These are phyloP conservation scores for Sclerotiophoma versabilis DNA, from an alignment of 2,329 filamentous ascomycete genomes.

Conservation along the genomic window DNA sequence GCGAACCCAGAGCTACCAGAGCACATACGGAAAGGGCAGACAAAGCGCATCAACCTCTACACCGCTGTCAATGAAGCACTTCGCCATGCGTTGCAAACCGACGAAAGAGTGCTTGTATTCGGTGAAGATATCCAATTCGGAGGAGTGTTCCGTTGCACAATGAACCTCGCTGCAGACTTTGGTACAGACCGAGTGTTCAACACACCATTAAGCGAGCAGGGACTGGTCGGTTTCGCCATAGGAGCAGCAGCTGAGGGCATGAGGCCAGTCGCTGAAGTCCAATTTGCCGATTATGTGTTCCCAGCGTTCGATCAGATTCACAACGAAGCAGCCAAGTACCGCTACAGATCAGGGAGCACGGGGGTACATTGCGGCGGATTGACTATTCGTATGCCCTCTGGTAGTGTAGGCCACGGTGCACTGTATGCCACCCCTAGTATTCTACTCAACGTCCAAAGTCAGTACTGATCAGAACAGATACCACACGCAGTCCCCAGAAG, in stretches of 20 bases:
- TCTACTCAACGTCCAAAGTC: neutral
- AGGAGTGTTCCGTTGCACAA: slow-evolving; percentile 93
- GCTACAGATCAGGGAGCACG: slow-evolving; percentile 73
- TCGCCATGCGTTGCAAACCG: slow-evolving; percentile 78
- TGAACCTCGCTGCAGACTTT: slow-evolving; percentile 87
- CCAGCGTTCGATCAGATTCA: slow-evolving; percentile 94
- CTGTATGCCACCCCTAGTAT: slow-evolving; percentile 58
- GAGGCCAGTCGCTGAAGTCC: slow-evolving; percentile 91
- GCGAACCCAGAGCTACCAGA: slow-evolving; percentile 73
- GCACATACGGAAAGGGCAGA: slow-evolving; percentile 70
- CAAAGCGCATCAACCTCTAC: slow-evolving; percentile 90
- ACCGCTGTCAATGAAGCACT: slow-evolving; percentile 93
- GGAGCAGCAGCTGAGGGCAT: slow-evolving; percentile 90
- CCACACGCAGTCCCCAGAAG: slow-evolving; percentile 89
- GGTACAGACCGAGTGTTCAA: slow-evolving; percentile 93
- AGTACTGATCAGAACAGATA: slow-evolving; percentile 57
- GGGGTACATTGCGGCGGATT: slow-evolving; percentile 70
- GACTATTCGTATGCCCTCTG: slow-evolving; percentile 89
- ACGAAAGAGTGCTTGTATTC: slow-evolving; percentile 88
- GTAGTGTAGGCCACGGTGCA: slow-evolving; percentile 87
- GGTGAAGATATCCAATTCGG: slow-evolving; percentile 98
- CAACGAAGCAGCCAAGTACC: slow-evolving; percentile 88
- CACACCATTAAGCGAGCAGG: slow-evolving; percentile 92
- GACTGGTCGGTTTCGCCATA: slow-evolving; percentile 91
- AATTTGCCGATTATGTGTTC: slow-evolving; percentile 94